Conservation (phyloP, 441 rosid genomes). For the Flueggea neowawraea region DNA sequence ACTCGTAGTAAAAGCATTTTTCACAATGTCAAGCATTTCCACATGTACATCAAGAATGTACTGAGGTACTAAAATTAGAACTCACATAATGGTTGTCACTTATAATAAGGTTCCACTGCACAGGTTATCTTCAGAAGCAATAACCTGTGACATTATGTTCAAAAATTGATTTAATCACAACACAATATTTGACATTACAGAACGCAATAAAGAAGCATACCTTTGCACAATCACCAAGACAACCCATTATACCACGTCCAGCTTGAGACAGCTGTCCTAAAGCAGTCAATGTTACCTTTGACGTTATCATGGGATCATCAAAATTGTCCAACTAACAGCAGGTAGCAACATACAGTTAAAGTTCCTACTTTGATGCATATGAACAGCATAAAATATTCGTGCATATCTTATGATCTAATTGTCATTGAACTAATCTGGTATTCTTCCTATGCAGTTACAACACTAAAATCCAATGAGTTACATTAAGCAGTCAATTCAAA, state of each 20-base stretch:
- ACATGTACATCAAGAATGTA: slow-evolving; percentile 7
- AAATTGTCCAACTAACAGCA: slow-evolving; percentile 2
- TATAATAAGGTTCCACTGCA: slow-evolving; percentile 92
- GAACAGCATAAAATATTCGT: background rate
- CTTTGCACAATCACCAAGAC: slow-evolving; percentile 98
- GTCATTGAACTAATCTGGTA: background rate
- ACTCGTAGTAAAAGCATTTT: too few species aligned
- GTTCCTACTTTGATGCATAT: background rate
- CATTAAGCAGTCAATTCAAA: slow-evolving; percentile 4
- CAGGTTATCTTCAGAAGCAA: slow-evolving; percentile 84
- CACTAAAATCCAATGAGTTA: background rate
- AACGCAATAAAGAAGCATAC: slow-evolving; percentile 21
- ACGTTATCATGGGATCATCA: slow-evolving; percentile 2
- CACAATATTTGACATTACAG: too few species aligned
- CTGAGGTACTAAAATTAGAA: slow-evolving; percentile 4
- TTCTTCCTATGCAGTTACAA: background rate
- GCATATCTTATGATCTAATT: background rate
- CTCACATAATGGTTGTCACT: slow-evolving; percentile 78
- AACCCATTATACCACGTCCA: slow-evolving; percentile 89
- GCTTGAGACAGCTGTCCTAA: slow-evolving; percentile 91
- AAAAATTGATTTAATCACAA: background rate
- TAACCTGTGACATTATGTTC: slow-evolving; percentile 42
- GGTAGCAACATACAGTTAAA: background rate
- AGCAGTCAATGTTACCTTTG: slow-evolving; percentile 93
- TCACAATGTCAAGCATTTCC: background rate